Percentiles rank a stretch among this genome's conserved stretches.
Evolutionary conservation across 2,329 filamentous ascomycete genomes (phyloP).

Genomic region (Metarhizium humberi): DNA sequence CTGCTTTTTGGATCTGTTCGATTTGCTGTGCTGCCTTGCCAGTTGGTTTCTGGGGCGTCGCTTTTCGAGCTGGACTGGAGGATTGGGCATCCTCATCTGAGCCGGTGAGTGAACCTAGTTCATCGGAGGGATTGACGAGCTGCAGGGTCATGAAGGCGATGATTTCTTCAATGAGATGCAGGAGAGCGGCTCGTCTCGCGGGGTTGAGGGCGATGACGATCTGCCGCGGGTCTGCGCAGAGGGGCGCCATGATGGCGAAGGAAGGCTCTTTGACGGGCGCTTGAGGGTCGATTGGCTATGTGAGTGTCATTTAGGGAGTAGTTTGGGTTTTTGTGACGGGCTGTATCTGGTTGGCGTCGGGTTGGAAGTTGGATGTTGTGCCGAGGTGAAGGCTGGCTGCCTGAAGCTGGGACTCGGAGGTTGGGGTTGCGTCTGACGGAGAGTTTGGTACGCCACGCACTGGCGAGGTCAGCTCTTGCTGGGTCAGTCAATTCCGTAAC

Average conservation of each 20-base stretch:
- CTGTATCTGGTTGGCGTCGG: too few species aligned
- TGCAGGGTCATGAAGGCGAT: slow-evolving; percentile 44
- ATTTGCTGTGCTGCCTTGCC: slow-evolving; percentile 17
- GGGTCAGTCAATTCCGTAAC: too few species aligned
- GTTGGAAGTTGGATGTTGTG: too few species aligned
- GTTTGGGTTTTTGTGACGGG: too few species aligned
- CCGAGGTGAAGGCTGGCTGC: too few species aligned
- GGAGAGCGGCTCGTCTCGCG: slow-evolving; percentile 40
- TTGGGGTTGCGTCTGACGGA: too few species aligned
- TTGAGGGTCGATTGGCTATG: not conserved
- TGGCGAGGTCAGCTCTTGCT: too few species aligned
- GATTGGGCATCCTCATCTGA: slow-evolving; percentile 7
- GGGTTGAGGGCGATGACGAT: slow-evolving; percentile 45
- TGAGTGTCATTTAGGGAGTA: not conserved
- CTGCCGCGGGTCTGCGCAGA: slow-evolving; percentile 44
- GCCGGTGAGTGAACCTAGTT: slow-evolving; percentile 20
- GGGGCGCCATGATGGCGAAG: slow-evolving; percentile 37
- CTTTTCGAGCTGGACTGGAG: slow-evolving; percentile 5
- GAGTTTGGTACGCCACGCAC: too few species aligned
- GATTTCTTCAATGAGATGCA: slow-evolving; percentile 41
- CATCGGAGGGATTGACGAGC: slow-evolving; percentile 29
- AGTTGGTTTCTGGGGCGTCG: not conserved
- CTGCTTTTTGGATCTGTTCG: slow-evolving; percentile 34
- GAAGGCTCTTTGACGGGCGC: not conserved
- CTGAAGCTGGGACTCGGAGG: too few species aligned